Percentiles rank a stretch among this genome's conserved stretches.
Conservation (phyloP, 208 protist genomes). For the Leishmania braziliensis region DNA sequence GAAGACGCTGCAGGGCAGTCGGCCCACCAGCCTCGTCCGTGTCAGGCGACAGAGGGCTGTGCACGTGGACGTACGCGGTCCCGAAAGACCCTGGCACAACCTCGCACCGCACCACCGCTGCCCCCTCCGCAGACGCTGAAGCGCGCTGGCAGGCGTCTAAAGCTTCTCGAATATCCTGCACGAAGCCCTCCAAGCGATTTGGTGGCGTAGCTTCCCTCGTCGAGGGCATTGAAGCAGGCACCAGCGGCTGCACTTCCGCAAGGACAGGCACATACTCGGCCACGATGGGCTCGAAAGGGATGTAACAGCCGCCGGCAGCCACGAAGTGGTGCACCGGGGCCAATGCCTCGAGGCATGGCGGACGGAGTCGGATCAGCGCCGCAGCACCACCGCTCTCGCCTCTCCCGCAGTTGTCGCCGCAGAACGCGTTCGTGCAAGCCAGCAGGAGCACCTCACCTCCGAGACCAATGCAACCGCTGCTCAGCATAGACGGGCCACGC, state of each 20-base stretch:
- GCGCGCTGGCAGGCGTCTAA: constrained; percentile 16
- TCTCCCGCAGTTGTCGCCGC: background rate
- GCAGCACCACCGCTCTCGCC: background rate
- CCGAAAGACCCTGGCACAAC: background rate
- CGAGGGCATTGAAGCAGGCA: background rate
- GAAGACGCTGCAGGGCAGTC: constrained; percentile 7
- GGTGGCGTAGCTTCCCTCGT: background rate
- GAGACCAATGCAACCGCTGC: constrained; percentile 29
- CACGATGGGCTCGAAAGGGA: constrained; percentile 33
- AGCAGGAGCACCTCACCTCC: constrained; percentile 39
- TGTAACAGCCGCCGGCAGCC: constrained; percentile 29
- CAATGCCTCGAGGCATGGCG: constrained; percentile 45
- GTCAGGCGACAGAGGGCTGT: constrained; percentile 18
- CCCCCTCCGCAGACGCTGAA: background rate
- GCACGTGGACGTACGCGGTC: constrained; percentile 16
- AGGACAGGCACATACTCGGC: constrained; percentile 30
- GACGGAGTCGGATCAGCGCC: constrained; percentile 25
- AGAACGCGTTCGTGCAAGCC: constrained; percentile 7
- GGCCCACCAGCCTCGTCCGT: background rate
- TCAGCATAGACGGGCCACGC: constrained; percentile 8
- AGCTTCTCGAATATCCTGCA: background rate
- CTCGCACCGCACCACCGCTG: constrained; percentile 24
- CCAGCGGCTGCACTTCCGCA: constrained; percentile 6
- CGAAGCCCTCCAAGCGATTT: background rate
- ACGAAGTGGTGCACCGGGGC: constrained; percentile 39